These are phyloP conservation scores for Trametes punicea DNA, from an alignment of 768 basidiomycete species.

Conservation along the genomic window DNA sequence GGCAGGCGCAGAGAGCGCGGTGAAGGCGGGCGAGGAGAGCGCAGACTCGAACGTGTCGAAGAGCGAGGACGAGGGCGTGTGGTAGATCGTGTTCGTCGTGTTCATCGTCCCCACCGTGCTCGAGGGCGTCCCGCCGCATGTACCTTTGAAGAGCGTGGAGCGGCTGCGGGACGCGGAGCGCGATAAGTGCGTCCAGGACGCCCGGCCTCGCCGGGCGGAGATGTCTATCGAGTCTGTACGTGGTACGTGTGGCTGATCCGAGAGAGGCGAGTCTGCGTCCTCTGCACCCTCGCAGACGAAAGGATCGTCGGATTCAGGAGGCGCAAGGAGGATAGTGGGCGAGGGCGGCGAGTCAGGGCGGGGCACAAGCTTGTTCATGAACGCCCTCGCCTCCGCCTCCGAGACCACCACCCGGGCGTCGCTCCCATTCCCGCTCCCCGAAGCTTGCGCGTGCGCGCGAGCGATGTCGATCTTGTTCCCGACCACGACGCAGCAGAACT, in stretches of 20 bases:
- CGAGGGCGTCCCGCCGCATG: conserved; percentile 41
- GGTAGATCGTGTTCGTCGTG: conserved; percentile 61
- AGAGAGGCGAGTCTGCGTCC: conserved; percentile 16
- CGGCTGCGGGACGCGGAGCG: conserved; percentile 41
- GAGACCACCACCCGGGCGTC: conserved; percentile 32
- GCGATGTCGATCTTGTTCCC: conserved; percentile 76
- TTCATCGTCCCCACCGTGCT: conserved; percentile 42
- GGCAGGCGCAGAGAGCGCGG: conserved; percentile 17
- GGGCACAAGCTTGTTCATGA: conserved; percentile 60
- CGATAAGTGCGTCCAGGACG: conserved; percentile 35
- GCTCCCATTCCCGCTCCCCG: conserved; percentile 23
- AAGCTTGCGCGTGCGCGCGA: too few relatives aligned
- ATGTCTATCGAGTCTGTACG: conserved; percentile 34
- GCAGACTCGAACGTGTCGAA: conserved; percentile 62
- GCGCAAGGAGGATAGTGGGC: conserved; percentile 13
- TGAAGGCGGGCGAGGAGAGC: conserved; percentile 53
- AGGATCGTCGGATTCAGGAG: not conserved
- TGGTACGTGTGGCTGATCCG: conserved; percentile 22
- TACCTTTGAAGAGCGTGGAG: conserved; percentile 34
- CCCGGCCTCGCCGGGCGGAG: conserved; percentile 26
- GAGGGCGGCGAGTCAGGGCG: conserved; percentile 20
- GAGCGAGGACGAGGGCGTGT: conserved; percentile 78
- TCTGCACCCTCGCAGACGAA: not conserved
- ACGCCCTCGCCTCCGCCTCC: conserved; percentile 45
- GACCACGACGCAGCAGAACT: conserved; percentile 66